These are phyloP conservation scores for Leishmania tarentolae DNA, from an alignment of 208 protist species.

Conservation along the genomic window DNA sequence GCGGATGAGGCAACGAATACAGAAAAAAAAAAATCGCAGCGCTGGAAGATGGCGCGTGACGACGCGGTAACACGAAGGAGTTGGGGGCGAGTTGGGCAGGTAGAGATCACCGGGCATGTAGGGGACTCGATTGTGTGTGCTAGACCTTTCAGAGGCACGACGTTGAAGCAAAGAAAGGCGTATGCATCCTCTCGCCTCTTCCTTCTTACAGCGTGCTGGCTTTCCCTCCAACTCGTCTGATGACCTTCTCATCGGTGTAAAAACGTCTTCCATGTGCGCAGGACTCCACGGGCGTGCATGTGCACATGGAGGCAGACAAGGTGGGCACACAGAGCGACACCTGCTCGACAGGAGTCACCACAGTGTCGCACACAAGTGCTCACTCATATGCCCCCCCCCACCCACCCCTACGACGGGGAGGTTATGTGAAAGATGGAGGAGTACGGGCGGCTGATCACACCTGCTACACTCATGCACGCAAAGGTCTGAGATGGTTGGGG, in stretches of 20 bases:
- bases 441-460: background rate
- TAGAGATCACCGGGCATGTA: background rate
- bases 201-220: background rate
- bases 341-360: background rate
- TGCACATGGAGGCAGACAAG: background rate
- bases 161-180: background rate
- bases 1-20: background rate
- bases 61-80: background rate
- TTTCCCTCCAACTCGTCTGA: no score
- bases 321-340: background rate
- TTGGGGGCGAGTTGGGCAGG: background rate
- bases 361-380: background rate
- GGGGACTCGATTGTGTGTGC: background rate
- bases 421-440: background rate
- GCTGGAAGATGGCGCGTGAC: background rate
- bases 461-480: constrained; percentile 2
- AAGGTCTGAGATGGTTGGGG: background rate
- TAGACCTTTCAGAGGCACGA: background rate
- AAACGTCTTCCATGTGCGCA: background rate
- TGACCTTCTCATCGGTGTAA: background rate
- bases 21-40: background rate
- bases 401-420: background rate
- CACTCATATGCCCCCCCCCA: background rate
- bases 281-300: background rate
- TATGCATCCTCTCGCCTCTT: background rate